These are phyloP conservation scores for Colletotrichum gigasporum DNA, from an alignment of 2,329 filamentous ascomycete species.

Conservation along the genomic window DNA sequence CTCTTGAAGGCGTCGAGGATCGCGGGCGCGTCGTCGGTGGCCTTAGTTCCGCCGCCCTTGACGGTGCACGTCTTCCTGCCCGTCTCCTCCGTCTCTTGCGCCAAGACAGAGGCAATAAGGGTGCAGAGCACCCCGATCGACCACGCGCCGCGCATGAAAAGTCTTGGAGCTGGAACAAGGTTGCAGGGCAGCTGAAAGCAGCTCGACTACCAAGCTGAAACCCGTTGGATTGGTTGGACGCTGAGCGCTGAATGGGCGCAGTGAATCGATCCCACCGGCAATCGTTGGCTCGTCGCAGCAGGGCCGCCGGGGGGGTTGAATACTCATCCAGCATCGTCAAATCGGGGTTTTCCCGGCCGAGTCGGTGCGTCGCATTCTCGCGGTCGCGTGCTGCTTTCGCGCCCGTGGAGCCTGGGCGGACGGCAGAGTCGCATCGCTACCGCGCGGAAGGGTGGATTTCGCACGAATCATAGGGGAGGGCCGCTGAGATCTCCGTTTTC, in stretches of 20 bases:
- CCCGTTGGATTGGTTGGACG: not conserved
- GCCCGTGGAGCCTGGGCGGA: not conserved
- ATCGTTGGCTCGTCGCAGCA: not conserved
- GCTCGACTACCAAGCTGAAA: not conserved
- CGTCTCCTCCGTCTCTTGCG: not conserved
- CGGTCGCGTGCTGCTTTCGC: not conserved
- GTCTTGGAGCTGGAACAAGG: not conserved
- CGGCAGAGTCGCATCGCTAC: not conserved
- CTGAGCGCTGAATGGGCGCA: not conserved
- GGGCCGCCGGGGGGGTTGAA: not conserved
- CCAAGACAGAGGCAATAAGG: not conserved
- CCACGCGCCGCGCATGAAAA: not conserved
- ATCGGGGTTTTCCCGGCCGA: constrained; percentile 17
- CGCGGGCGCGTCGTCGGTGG: constrained; percentile 41
- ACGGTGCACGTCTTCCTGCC: constrained; percentile 38
- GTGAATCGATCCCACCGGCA: not conserved
- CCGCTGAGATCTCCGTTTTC: not conserved
- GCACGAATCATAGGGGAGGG: constrained; percentile 13
- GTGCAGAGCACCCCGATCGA: not conserved
- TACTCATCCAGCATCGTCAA: constrained; percentile 9
- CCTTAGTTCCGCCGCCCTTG: constrained; percentile 33
- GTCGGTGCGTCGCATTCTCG: not conserved
- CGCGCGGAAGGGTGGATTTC: not conserved
- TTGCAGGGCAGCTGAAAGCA: not conserved
- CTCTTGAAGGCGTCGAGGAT: constrained; percentile 43